Evolutionary conservation across 2,329 filamentous ascomycete genomes (phyloP), one percentile per base, ranked within the genome.

Genomic region (Fusarium sp.): DNA sequence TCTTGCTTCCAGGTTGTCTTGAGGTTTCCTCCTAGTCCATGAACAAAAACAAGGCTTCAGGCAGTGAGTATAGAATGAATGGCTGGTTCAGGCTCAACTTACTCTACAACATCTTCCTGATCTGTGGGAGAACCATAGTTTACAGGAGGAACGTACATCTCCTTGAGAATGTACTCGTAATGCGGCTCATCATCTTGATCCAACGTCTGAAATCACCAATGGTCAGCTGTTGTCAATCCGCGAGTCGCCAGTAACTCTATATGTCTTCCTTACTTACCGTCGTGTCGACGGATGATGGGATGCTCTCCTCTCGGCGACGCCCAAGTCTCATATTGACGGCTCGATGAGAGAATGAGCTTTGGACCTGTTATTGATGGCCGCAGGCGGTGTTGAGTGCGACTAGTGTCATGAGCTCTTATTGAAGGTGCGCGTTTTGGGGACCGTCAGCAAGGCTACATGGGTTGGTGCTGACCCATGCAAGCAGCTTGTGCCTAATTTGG

Each of bases 111-210:
- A 10, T 63, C 53, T 12, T 60, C 54, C 39, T 59, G 55, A 8
- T 50, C 61, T 15, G 38, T 13, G 15, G 31, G 46, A 18, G 38
- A 37, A 8, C 21, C 23, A 6, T 63, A 47, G 4, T 10, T 37
- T 26, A 31, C 8, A 24, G 31, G 37, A 13, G 69, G 68, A 23
- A 50, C 41, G 9, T 72, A 56, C 57, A 72, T 64, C 52, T 71
- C 68, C 16, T 71, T 69, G 28, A 71, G 47, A 12, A 69, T 71
- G 39, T 69, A 72, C 37, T 72, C 69, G n/a, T 56, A 41, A 16
- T 57, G 41, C 11, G 42, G 33, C 41, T 57, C 57, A 31, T 63
- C 57, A 11, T 59, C 53, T 18, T 67, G 63, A 16, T 26, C 35
- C 16, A 20, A 37, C 18, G 41, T 33, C 66, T 71, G 39, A 6